Percentiles rank a stretch among this genome's conserved stretches.
phyloP scores from a whole-genome alignment of 202 grass and related monocot genomes.

The Digitaria exilis region DNA sequence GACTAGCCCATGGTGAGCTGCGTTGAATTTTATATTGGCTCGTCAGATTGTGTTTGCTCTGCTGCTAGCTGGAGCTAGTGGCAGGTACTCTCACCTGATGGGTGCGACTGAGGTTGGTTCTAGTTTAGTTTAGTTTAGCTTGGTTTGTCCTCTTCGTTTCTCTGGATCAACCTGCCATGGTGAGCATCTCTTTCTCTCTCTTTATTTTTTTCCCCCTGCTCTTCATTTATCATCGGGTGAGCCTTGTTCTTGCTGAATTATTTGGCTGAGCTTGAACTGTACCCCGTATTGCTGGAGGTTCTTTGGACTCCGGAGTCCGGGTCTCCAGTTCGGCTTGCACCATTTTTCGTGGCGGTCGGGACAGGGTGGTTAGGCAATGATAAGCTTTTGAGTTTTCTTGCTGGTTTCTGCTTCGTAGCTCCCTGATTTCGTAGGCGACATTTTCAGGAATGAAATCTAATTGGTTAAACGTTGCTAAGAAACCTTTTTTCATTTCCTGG shows the following conservation, averaged over 20 bases:
- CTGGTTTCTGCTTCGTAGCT: conserved; percentile 7
- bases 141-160: conserved; percentile 21
- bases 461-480: background rate
- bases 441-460: conserved; percentile 29
- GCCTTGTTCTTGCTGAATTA: background rate
- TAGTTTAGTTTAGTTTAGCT: conserved; percentile 42
- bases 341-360: background rate
- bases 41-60: conserved; percentile 22
- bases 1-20: conserved; percentile 47
- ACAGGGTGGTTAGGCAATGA: conserved; percentile 12
- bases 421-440: too few species aligned
- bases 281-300: conserved; percentile 4
- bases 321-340: conserved; percentile 5
- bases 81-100: conserved; percentile 32
- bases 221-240: background rate
- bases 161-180: conserved; percentile 46
- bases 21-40: conserved; percentile 25
- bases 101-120: too few species aligned
- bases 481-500: background rate
- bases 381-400: conserved; percentile 5
- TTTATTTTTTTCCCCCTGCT: background rate
- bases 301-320: conserved; percentile 3
- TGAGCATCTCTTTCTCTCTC: conserved; percentile 27
- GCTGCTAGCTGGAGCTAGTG: conserved; percentile 34
- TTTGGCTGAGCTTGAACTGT: background rate